phyloP scores from a whole-genome alignment of 75 land plant genomes.

The Chamaecyparis obtusa region DNA sequence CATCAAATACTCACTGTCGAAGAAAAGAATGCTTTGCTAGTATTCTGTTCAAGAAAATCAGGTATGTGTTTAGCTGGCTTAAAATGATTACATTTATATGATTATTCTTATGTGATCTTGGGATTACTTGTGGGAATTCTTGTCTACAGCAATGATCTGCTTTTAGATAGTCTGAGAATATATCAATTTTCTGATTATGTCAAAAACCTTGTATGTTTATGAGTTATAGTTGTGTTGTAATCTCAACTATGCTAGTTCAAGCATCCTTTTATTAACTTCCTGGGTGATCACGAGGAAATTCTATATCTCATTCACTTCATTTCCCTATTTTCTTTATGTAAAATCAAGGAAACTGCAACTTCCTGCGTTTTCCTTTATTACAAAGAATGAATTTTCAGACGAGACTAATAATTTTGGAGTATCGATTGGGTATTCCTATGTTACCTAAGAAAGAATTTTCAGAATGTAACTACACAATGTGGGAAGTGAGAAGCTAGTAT shows the following conservation, averaged over 20 bases:
- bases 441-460: no score
- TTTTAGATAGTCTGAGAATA: background rate
- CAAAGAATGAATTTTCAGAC: background rate
- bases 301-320: background rate
- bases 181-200: background rate
- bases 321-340: background rate
- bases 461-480: background rate
- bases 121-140: background rate
- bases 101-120: background rate
- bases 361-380: background rate
- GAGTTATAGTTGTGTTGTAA: background rate
- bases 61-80: slow-evolving; percentile 28
- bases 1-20: slow-evolving; percentile 60
- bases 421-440: background rate
- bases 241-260: background rate
- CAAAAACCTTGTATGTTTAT: background rate
- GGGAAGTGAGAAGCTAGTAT: background rate
- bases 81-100: background rate
- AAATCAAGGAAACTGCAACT: background rate
- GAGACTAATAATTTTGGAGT: background rate
- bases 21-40: slow-evolving; percentile 74
- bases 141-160: background rate
- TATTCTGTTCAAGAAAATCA: slow-evolving; percentile 75
- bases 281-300: background rate
- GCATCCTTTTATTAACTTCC: background rate